phyloP scores from a whole-genome alignment of 352 stramenopile genomes.

The Heterotrichella gracilis region DNA sequence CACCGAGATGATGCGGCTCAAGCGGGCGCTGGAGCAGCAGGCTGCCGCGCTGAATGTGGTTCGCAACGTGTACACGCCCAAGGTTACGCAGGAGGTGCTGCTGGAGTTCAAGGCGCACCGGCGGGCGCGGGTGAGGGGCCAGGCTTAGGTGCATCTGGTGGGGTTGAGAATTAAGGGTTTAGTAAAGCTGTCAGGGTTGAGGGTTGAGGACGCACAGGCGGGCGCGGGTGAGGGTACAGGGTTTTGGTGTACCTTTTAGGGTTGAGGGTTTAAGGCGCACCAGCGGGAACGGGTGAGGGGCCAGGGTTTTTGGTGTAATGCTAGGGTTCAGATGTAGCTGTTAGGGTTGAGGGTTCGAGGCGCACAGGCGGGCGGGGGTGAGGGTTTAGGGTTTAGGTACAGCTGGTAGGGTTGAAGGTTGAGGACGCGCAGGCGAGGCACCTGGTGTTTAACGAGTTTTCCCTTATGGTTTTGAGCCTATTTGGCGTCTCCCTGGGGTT shows the following conservation, averaged over 20 bases:
- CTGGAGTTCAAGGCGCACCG: conserved; percentile 47
- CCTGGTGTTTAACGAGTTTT: too few species aligned
- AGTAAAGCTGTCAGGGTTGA: background rate
- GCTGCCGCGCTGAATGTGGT: conserved; percentile 35
- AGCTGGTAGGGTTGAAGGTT: too few species aligned
- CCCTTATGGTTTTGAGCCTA: too few species aligned
- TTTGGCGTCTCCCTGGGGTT: too few species aligned
- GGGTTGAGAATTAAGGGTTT: background rate
- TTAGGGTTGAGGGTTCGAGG: too few species aligned
- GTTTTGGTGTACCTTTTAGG: too few species aligned
- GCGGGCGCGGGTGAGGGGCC: conserved; percentile 20
- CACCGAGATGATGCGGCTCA: conserved; percentile 60
- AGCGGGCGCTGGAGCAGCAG: conserved; percentile 44
- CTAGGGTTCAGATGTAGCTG: background rate
- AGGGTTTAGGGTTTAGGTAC: too few species aligned
- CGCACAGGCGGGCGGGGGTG: too few species aligned
- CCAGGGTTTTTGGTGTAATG: background rate
- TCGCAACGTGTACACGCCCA: conserved; percentile 36
- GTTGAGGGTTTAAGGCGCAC: conserved; percentile 46
- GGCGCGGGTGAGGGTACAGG: too few species aligned
- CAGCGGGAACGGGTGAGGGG: conserved; percentile 25
- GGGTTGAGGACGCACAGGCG: too few species aligned
- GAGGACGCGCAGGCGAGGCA: conserved; percentile 41
- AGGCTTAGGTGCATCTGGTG: background rate
- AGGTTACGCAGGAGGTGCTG: conserved; percentile 46